Base-by-base conservation (phyloP, 2,329 filamentous ascomycete species). In the Aspergillus vadensis region DNA sequence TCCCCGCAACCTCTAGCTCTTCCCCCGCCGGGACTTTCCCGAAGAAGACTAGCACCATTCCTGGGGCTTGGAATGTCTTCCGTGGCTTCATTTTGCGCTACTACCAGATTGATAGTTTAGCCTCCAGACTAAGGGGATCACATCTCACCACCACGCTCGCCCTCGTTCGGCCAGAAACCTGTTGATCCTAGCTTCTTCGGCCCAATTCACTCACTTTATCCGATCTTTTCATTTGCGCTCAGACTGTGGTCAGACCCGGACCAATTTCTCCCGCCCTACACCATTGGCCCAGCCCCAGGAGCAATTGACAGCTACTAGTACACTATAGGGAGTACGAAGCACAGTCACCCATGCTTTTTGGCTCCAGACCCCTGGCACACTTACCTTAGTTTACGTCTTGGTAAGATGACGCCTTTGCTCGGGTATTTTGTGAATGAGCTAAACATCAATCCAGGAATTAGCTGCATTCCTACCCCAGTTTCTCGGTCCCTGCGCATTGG, bases 1-100 rank as follows among this genome's bases (percentile, higher is more conserved):
- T 58, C 63, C 57, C 60, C 58, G 57, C 63, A 59, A 58, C 53
- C 44, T 30, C 36, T 36, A n/a, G n/a, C 39, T 21, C 10, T 59
- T 59, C 60, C 71, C 65, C 71, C 71, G 65, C 71, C 69, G 71
- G 69, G 70, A 68, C 67, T 67, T 70, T 61, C 67, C 68, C 62
- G 19, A 63, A 60, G 47, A 23, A 53, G 59, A 21, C 57, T 61
- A 64, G 63, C 47, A 15, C 44, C 3, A 27, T 59, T 51, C 48
- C 63, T 54, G 49, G 57, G 53, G 58, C 57, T 60, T 51, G 21
- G 36, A 47, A 30, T 36, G 53, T 49, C 23, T 58, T 17, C 53
- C 41, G 53, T 60, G 52, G 58, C 52, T 51, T 60, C 32, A 56
- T 60, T 49, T 49, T 58, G 36, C 23, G n/a, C 47, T 17, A 38